Conservation (phyloP, 1,139 yeast genomes). For the Geotrichum macrosporum region DNA sequence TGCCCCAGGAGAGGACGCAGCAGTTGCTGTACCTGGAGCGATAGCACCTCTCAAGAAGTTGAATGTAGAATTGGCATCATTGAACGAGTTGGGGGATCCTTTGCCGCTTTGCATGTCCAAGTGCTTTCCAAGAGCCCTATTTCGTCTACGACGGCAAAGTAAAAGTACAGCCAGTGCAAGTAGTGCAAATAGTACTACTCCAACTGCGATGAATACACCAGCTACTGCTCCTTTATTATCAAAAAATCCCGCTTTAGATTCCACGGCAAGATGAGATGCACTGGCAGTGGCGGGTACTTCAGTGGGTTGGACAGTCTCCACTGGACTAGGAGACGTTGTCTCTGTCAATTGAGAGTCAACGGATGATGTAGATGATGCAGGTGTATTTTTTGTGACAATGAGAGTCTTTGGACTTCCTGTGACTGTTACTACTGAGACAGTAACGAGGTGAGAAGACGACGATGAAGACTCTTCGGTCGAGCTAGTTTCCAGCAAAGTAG, state of each 20-base stretch:
- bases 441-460: conserved; percentile 18
- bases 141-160: conserved; percentile 27
- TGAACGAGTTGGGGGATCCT: conserved; percentile 15
- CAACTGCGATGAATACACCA: conserved; percentile 69
- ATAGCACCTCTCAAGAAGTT: conserved; percentile 18
- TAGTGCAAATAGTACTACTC: conserved; percentile 48
- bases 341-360: conserved; percentile 20
- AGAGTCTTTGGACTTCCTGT: conserved; percentile 26
- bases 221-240: conserved; percentile 63
- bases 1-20: neutral
- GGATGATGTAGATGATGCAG: conserved; percentile 21
- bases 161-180: conserved; percentile 36
- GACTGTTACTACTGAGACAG: conserved; percentile 27
- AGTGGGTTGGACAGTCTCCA: too few relatives aligned
- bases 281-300: too few relatives aligned
- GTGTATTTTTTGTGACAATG: conserved; percentile 19
- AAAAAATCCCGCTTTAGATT: too few relatives aligned
- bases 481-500: conserved; percentile 13
- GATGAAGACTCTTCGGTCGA: conserved; percentile 6
- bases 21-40: conserved; percentile 11
- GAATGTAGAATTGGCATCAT: conserved; percentile 12
- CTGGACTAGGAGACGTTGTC: too few relatives aligned
- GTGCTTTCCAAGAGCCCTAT: too few relatives aligned
- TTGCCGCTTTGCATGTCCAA: conserved; percentile 20
- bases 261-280: too few relatives aligned